Percentiles rank a stretch among this genome's conserved stretches.
phyloP scores from a whole-genome alignment of 345 rosid species.

The Eucalyptus regnans region DNA sequence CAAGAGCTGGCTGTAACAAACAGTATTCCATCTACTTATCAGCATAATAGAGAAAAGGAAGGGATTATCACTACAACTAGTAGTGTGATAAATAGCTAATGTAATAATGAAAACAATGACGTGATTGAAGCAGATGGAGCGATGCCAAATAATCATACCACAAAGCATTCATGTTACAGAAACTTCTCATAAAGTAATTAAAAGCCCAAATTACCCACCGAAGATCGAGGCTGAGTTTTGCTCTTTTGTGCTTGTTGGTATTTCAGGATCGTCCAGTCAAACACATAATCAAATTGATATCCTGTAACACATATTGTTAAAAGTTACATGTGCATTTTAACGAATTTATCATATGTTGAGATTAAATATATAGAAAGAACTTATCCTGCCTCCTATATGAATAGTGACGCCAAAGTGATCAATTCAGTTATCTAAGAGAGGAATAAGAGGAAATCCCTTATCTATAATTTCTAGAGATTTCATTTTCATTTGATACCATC shows the following conservation, averaged over 20 bases:
- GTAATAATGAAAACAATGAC: neutral
- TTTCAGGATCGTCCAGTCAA: constrained; percentile 49
- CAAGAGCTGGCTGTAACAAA: constrained; percentile 49
- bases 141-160: neutral
- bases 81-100: neutral
- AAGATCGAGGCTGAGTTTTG: constrained; percentile 44
- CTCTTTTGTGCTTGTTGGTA: constrained; percentile 53
- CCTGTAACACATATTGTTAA: constrained; percentile 1
- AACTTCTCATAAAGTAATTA: neutral
- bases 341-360: neutral
- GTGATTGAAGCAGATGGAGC: neutral
- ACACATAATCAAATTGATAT: constrained; percentile 28
- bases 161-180: neutral
- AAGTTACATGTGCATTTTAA: neutral
- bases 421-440: neutral
- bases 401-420: neutral
- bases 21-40: neutral
- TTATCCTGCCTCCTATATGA: neutral
- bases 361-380: neutral
- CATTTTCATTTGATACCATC: neutral
- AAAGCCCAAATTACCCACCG: constrained; percentile 21
- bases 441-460: neutral
- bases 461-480: neutral
- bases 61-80: neutral
- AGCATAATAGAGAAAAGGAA: neutral